Evolutionary conservation across 352 stramenopile species (phyloP).

Genomic region (Globisporangium yorkense): DNA sequence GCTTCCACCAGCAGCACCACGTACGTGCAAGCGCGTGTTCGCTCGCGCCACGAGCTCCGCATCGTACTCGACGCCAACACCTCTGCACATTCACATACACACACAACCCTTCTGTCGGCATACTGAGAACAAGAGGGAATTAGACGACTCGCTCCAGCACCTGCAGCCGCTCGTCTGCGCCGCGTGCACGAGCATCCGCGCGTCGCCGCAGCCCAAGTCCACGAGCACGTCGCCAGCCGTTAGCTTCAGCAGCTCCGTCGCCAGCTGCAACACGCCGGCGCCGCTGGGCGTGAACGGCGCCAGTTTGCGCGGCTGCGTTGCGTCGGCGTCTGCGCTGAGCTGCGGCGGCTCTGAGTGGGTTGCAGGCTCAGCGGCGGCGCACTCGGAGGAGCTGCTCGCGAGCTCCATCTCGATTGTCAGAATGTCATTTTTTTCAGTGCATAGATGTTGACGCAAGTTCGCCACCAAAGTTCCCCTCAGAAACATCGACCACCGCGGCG

Average conservation of each 20-base stretch:
- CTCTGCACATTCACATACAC: slow-evolving; percentile 20
- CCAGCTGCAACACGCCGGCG: slow-evolving; percentile 50
- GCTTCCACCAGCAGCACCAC: background rate
- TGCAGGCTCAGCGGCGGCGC: too few relatives aligned
- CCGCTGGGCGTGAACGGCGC: slow-evolving; percentile 78
- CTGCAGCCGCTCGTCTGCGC: slow-evolving; percentile 35
- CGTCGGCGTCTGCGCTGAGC: background rate
- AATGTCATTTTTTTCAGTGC: too few relatives aligned
- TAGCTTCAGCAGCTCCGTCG: slow-evolving; percentile 61
- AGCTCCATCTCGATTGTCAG: too few relatives aligned
- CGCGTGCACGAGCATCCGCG: slow-evolving; percentile 59
- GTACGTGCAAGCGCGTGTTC: slow-evolving; percentile 33
- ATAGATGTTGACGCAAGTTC: too few relatives aligned
- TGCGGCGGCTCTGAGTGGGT: too few relatives aligned
- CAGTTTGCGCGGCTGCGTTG: slow-evolving; percentile 32
- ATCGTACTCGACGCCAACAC: slow-evolving; percentile 77
- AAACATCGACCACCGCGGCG: slow-evolving; percentile 30
- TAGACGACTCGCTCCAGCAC: slow-evolving; percentile 12
- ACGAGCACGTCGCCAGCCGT: slow-evolving; percentile 50
- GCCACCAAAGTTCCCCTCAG: too few relatives aligned
- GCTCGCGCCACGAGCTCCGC: slow-evolving; percentile 48
- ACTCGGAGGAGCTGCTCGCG: too few relatives aligned
- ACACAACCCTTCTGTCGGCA: background rate
- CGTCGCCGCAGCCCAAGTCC: slow-evolving; percentile 77
- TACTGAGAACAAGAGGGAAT: background rate